These are phyloP conservation scores for Neurospora sp. DNA, from an alignment of 495 filamentous ascomycete species.

Conservation along the genomic window DNA sequence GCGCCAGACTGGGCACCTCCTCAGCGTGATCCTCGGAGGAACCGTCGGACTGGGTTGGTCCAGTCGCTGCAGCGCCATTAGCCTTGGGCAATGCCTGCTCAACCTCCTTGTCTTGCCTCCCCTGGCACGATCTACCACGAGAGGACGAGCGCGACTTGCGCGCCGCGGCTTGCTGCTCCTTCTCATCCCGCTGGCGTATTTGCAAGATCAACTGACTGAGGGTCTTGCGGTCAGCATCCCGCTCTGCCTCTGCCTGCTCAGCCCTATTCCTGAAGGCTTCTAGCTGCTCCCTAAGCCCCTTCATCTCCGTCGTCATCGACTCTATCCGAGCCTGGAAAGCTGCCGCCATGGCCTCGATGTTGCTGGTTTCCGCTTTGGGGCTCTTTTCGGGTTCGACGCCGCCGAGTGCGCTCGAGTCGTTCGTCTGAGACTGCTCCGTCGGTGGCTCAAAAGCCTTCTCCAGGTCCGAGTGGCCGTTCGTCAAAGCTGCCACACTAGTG, in stretches of 20 bases:
- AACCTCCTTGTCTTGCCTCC: neutral
- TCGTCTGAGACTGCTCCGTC: constrained; percentile 18
- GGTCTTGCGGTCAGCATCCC: constrained; percentile 53
- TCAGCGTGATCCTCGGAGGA: constrained; percentile 9
- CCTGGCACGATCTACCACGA: constrained; percentile 6
- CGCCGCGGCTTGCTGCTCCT: constrained; percentile 21
- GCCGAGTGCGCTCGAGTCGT: constrained; percentile 8
- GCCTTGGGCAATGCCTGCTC: neutral
- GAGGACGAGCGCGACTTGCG: constrained; percentile 14
- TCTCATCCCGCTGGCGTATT: constrained; percentile 58
- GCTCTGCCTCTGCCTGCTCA: constrained; percentile 69
- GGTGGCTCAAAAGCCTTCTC: constrained; percentile 32
- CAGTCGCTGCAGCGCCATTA: constrained; percentile 11
- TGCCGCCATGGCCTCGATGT: constrained; percentile 31
- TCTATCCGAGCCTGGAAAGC: constrained; percentile 67
- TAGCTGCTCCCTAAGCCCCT: constrained; percentile 69
- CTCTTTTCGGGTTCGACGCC: constrained; percentile 12
- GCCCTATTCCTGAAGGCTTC: constrained; percentile 66
- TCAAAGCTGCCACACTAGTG: constrained; percentile 13
- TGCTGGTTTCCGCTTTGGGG: constrained; percentile 32
- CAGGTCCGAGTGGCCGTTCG: constrained; percentile 24
- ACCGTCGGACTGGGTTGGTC: constrained; percentile 4
- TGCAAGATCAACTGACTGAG: constrained; percentile 84
- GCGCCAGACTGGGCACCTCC: constrained; percentile 2
- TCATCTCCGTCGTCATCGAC: constrained; percentile 71